Evolutionary conservation across 2,329 filamentous ascomycete genomes (phyloP), one percentile per base, ranked within the genome.

Genomic region (Drechmeria coniospora): DNA sequence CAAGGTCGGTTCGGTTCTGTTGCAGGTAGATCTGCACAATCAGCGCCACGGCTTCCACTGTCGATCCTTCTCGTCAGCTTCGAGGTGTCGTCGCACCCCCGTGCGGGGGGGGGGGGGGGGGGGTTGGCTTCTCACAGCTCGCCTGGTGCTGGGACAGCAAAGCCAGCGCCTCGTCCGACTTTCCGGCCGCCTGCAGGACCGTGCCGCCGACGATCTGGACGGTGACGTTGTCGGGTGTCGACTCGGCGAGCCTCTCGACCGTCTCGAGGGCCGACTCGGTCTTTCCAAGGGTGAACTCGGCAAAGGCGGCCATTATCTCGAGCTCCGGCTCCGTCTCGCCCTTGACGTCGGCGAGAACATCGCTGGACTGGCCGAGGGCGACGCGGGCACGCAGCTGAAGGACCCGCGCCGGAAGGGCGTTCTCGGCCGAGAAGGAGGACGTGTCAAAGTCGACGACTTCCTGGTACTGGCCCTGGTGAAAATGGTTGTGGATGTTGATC

Each of bases 21-120:
- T 81, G 69, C 8, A 95, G 74, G 47, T 94, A 78, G 41, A 95
- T 92, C 53, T 98, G 87, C 17, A 86, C 75, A 38, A 90, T 86
- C 35, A 95, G 60, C 24, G 86, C 79, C 28, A 94, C 82, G 30
- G 82, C 79, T 40, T 76, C 71, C 33, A 76, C 69, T 74, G 32
- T 13, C 27, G n/a, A n/a, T n/a, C n/a, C n/a, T n/a, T n/a, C n/a
- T n/a, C n/a, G n/a, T n/a, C n/a, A n/a, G n/a, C n/a, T n/a, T n/a
- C 21, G n/a, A 27, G 25, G 22, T 21, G 34, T 53, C 34, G 49
- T 46, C 33, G 4, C 12, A 4, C 8, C 24, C 18, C 31, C 17
- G 4, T 7, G 7, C 8, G 7, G 21, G 8, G 9, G 8, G n/a
- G 14, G 2, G 16, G 12, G n/a, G 5, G 1, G 14, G 10, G 12